Evolutionary conservation across 2,329 filamentous ascomycete genomes (phyloP).

Genomic region (Immersiporthe knoxdaviesiana): DNA sequence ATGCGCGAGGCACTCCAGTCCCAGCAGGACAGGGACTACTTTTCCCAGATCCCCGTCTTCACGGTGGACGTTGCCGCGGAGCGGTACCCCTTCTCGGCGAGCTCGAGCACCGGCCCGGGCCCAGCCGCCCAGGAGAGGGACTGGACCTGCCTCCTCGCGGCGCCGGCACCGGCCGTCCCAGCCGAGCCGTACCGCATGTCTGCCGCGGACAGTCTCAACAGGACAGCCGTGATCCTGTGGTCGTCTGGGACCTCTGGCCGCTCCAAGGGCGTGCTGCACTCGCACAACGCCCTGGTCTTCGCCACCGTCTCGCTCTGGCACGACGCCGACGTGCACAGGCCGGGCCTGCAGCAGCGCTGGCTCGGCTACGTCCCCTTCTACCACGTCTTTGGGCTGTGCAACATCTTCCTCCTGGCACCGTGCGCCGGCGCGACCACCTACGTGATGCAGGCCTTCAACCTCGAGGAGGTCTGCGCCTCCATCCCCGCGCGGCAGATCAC

Average conservation of each 20-base stretch:
- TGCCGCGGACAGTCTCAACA: conserved; percentile 53
- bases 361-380: conserved; percentile 74
- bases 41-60: conserved; percentile 60
- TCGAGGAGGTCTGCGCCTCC: conserved; percentile 63
- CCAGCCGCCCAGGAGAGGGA: conserved; percentile 47
- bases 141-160: conserved; percentile 64
- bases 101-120: conserved; percentile 6
- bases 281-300: conserved; percentile 67
- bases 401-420: conserved; percentile 63
- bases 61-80: conserved; percentile 49
- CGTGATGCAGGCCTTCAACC: conserved; percentile 72
- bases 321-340: conserved; percentile 50
- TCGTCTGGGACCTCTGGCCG: conserved; percentile 70
- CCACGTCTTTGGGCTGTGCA: conserved; percentile 61
- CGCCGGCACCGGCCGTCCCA: conserved; percentile 49
- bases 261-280: conserved; percentile 75
- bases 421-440: conserved; percentile 62
- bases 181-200: conserved; percentile 40
- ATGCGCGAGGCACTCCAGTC: conserved; percentile 41
- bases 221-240: conserved; percentile 56
- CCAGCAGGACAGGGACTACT: conserved; percentile 41
- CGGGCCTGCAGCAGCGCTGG: conserved; percentile 42
- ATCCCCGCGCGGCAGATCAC: conserved; percentile 67
- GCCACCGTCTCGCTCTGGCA: conserved; percentile 54
- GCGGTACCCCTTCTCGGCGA: conserved; percentile 37